phyloP scores from a whole-genome alignment of 257 asterid genomes.

The Scutellaria galericulata region DNA sequence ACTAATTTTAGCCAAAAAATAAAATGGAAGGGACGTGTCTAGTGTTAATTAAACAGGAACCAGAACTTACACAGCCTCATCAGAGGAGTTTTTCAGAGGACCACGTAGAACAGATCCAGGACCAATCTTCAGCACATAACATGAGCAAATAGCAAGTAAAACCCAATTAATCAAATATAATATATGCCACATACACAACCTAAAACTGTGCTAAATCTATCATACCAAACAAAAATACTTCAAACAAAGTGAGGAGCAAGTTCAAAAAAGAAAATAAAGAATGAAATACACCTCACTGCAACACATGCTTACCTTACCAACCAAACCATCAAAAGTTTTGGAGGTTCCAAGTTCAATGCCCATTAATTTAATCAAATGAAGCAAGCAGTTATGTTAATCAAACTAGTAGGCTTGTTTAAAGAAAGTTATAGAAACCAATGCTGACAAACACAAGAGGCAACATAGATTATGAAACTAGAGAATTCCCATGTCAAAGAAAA shows the following conservation, averaged over 20 bases:
- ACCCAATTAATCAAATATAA: conserved; percentile 4
- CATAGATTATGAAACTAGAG: not conserved
- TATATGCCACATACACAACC: conserved; percentile 6
- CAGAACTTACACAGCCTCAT: conserved; percentile 82
- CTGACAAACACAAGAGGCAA: conserved; percentile 5
- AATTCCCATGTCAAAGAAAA: conserved; percentile 1
- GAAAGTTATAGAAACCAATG: not conserved
- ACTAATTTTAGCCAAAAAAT: conserved; percentile 19
- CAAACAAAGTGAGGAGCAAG: not conserved
- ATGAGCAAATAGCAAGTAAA: conserved; percentile 31
- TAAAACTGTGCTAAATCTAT: conserved; percentile 16
- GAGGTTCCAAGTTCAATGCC: conserved; percentile 16
- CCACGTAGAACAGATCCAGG: conserved; percentile 94
- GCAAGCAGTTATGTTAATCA: not conserved
- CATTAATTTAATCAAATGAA: conserved; percentile 21
- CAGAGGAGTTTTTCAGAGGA: conserved; percentile 76
- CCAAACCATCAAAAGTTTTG: not conserved
- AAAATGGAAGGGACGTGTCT: conserved; percentile 15
- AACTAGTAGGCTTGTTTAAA: not conserved
- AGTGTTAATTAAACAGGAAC: conserved; percentile 28
- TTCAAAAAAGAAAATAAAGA: not conserved
- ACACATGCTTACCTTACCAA: not conserved
- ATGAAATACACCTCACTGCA: conserved; percentile 2
- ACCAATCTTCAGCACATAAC: conserved; percentile 71
- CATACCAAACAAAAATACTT: conserved; percentile 10